Evolutionary conservation across 2,329 filamentous ascomycete genomes (phyloP).

Genomic region (Xylaria sp.): DNA sequence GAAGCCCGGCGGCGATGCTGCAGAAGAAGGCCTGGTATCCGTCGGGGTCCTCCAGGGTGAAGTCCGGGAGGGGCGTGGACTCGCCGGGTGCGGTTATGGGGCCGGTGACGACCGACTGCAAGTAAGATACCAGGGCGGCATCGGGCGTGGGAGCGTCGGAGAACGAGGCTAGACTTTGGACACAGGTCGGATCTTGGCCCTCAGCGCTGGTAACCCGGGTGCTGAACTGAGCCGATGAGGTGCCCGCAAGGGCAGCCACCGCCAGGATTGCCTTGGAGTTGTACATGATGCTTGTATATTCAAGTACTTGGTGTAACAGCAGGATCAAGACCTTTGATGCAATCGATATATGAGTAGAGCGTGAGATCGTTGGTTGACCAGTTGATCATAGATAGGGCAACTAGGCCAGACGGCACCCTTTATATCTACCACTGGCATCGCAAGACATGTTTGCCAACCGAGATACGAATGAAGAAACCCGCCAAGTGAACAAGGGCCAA

Average conservation of each 20-base stretch:
- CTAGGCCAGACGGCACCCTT: neutral
- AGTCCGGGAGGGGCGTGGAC: neutral
- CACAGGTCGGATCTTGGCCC: neutral
- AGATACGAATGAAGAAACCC: neutral
- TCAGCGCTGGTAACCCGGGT: neutral
- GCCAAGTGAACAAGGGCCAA: neutral
- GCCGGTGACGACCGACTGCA: neutral
- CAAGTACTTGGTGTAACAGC: neutral
- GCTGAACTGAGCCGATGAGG: conserved; percentile 8
- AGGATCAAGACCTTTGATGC: neutral
- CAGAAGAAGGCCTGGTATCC: conserved; percentile 9
- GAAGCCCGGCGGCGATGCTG: conserved; percentile 8
- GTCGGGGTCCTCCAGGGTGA: conserved; percentile 16
- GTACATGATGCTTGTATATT: conserved; percentile 9
- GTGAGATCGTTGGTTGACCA: neutral
- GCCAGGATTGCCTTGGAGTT: conserved; percentile 10
- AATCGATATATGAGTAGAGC: neutral
- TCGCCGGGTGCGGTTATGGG: neutral
- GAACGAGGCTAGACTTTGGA: neutral
- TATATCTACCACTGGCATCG: neutral
- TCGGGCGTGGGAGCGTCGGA: neutral
- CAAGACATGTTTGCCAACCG: neutral
- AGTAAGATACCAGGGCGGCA: neutral
- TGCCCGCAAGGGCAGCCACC: conserved; percentile 8
- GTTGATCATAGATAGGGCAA: neutral